Evolutionary conservation across 208 protist species (phyloP).

Genomic region (Porcisia hertigi): DNA sequence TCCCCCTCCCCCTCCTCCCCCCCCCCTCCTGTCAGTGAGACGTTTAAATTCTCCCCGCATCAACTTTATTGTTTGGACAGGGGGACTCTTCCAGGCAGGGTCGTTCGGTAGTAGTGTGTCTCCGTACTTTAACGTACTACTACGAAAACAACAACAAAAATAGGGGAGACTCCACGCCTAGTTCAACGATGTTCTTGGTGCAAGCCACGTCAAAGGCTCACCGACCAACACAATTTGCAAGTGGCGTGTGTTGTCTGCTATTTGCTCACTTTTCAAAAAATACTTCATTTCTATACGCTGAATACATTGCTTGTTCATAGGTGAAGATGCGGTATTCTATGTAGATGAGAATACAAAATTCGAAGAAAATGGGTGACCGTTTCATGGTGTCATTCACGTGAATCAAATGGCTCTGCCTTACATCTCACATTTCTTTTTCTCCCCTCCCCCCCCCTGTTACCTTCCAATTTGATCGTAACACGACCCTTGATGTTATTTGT

Average conservation of each 20-base stretch:
- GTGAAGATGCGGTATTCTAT: slow-evolving; percentile 3
- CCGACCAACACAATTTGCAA: too few species aligned
- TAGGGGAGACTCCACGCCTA: too few species aligned
- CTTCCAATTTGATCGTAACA: not conserved
- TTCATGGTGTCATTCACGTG: not conserved
- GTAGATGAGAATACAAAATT: not conserved
- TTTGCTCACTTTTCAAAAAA: not conserved
- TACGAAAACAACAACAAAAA: too few species aligned
- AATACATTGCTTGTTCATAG: slow-evolving; percentile 4
- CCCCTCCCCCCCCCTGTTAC: not conserved
- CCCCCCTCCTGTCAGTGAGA: too few species aligned
- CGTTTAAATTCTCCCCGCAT: too few species aligned
- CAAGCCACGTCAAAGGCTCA: too few species aligned
- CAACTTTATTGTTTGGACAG: too few species aligned
- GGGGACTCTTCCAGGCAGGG: too few species aligned
- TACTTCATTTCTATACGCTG: not conserved
- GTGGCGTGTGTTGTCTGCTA: not conserved
- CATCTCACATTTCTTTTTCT: not conserved
- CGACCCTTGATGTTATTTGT: not conserved
- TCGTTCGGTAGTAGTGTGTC: too few species aligned
- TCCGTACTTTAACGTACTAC: too few species aligned
- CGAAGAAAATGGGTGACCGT: not conserved
- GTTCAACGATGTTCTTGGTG: too few species aligned
- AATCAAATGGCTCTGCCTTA: not conserved
- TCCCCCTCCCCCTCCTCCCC: not conserved